phyloP scores from a whole-genome alignment of 805 yeast species.

The Nakazawaea anatomiae region DNA sequence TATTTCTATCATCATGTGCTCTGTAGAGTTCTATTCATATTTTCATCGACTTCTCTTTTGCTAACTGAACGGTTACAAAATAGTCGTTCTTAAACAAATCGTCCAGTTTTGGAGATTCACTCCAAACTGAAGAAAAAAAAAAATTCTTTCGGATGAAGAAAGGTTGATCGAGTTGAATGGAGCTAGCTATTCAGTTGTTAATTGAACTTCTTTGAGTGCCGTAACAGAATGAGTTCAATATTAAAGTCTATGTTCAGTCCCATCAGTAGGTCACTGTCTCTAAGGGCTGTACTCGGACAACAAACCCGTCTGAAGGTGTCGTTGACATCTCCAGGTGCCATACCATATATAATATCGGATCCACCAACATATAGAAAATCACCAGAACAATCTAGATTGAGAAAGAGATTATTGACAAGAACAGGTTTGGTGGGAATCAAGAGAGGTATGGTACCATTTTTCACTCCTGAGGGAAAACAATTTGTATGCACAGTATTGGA shows the following conservation, averaged over 20 bases:
- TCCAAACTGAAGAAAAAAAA: too few species aligned
- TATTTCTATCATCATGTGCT: too few species aligned
- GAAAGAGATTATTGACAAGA: slow-evolving; percentile 70
- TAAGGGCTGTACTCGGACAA: neutral
- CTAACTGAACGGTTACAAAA: too few species aligned
- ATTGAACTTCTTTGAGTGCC: too few species aligned
- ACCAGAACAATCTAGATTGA: slow-evolving; percentile 58
- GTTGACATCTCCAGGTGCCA: slow-evolving; percentile 43
- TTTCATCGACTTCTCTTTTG: too few species aligned
- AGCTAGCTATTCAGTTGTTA: too few species aligned
- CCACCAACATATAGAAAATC: slow-evolving; percentile 58
- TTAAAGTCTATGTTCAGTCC: neutral
- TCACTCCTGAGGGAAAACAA: slow-evolving; percentile 59
- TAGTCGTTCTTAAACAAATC: too few species aligned
- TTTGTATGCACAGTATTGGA: slow-evolving; percentile 85
- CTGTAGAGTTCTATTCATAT: too few species aligned
- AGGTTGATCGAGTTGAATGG: too few species aligned
- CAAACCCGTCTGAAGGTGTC: slow-evolving; percentile 27
- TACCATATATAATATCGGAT: slow-evolving; percentile 40
- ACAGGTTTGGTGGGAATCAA: slow-evolving; percentile 83
- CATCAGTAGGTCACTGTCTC: neutral
- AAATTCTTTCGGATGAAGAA: too few species aligned
- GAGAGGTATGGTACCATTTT: slow-evolving; percentile 87
- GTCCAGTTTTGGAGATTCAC: too few species aligned
- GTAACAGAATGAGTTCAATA: neutral